Evolutionary conservation across 2,329 filamentous ascomycete genomes (phyloP).

Genomic region (Clonostachys sp.): DNA sequence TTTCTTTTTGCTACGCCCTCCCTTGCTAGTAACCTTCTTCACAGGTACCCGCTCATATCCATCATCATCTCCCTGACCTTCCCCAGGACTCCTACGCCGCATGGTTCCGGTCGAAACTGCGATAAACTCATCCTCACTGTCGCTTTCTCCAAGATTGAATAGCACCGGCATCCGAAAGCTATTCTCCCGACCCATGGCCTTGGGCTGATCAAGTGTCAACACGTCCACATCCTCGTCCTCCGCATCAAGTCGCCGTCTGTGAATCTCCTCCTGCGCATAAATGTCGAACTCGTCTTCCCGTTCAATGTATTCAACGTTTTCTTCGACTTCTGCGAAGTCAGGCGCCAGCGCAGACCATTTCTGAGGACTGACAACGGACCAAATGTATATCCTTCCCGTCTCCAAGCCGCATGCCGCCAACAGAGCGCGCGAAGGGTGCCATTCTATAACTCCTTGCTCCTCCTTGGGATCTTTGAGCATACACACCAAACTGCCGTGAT

Average conservation of each 20-base stretch:
- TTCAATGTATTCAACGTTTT: conserved; percentile 96
- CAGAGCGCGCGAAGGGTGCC: conserved; percentile 85
- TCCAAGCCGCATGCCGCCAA: conserved; percentile 90
- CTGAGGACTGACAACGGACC: conserved; percentile 92
- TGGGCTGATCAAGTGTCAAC: conserved; percentile 59
- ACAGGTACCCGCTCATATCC: conserved; percentile 22
- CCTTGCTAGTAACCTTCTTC: conserved; percentile 32
- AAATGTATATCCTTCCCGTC: conserved; percentile 89
- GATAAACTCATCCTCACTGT: conserved; percentile 86
- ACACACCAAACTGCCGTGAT: conserved; percentile 88
- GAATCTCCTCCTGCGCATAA: conserved; percentile 89
- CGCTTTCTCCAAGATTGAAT: conserved; percentile 88
- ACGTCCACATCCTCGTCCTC: conserved; percentile 96
- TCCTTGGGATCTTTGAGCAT: conserved; percentile 97
- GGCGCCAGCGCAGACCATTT: conserved; percentile 96
- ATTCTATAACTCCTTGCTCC: conserved; percentile 93
- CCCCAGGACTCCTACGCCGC: conserved; percentile 77
- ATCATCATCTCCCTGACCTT: conserved; percentile 59
- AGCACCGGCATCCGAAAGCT: conserved; percentile 90
- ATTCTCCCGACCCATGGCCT: conserved; percentile 10
- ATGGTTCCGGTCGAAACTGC: conserved; percentile 74
- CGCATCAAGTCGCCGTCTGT: conserved; percentile 81
- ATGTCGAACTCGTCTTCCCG: conserved; percentile 97
- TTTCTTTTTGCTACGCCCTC: conserved; percentile 35
- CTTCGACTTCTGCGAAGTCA: conserved; percentile 95